These are phyloP conservation scores for Poteriospumella lacustris DNA, from an alignment of 108 stramenopile species.

Conservation along the genomic window DNA sequence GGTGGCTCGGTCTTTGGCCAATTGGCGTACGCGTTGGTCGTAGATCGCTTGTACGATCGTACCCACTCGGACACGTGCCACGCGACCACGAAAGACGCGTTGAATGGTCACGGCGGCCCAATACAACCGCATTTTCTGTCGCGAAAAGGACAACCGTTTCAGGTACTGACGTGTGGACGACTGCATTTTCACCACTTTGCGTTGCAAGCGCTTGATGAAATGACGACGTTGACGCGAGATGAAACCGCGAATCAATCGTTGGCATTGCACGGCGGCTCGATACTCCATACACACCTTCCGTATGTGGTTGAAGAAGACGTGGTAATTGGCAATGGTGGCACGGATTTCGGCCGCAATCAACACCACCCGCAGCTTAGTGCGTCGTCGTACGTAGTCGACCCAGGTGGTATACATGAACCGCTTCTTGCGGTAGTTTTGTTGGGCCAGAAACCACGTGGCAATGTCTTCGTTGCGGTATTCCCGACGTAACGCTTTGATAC, in stretches of 20 bases:
- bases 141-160: neutral
- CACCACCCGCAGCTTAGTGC: neutral
- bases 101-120: neutral
- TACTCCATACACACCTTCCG: neutral
- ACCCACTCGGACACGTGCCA: neutral
- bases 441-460: neutral
- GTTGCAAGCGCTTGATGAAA: neutral
- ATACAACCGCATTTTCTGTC: neutral
- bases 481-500: neutral
- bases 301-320: neutral
- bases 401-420: neutral
- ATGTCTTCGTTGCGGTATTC: neutral
- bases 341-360: neutral
- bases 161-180: neutral
- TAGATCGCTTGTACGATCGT: constrained; percentile 6
- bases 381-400: neutral
- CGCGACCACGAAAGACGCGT: neutral
- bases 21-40: neutral
- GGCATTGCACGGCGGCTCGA: neutral
- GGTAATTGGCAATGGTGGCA: neutral
- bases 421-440: neutral
- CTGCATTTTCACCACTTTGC: neutral
- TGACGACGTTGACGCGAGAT: neutral
- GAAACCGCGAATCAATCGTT: neutral
- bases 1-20: neutral